Conservation (phyloP, 768 basidiomycete species). For the Kwoniella newhampshirensis region DNA sequence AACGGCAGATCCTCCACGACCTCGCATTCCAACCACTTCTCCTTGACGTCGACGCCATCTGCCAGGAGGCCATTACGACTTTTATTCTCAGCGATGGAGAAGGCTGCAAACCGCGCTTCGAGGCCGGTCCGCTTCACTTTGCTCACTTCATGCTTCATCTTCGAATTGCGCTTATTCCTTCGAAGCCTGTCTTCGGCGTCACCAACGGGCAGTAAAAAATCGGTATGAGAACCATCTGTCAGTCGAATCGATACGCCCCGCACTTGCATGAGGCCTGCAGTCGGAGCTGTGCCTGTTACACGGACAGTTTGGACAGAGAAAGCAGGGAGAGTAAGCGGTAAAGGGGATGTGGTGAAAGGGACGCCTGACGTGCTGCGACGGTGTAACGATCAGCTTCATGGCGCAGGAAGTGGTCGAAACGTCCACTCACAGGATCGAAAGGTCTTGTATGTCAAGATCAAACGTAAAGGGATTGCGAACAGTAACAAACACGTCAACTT, state of each 20-base stretch:
- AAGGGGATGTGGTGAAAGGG: constrained; percentile 65
- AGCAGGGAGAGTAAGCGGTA: constrained; percentile 69
- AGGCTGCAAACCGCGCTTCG: constrained; percentile 58
- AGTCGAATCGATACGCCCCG: constrained; percentile 78
- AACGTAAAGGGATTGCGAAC: constrained; percentile 91
- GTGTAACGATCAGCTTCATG: constrained; percentile 2
- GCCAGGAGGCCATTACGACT: constrained; percentile 29
- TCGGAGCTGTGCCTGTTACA: constrained; percentile 66
- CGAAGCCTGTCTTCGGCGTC: constrained; percentile 69
- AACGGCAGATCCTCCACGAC: constrained; percentile 86
- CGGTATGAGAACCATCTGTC: constrained; percentile 67
- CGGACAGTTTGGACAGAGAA: constrained; percentile 71
- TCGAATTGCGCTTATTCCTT: constrained; percentile 57
- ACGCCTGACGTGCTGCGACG: constrained; percentile 73
- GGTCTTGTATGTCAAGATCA: constrained; percentile 78
- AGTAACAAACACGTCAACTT: constrained; percentile 74
- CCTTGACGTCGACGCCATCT: constrained; percentile 17
- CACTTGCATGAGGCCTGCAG: constrained; percentile 67
- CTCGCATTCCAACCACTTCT: constrained; percentile 69
- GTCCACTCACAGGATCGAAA: constrained; percentile 69
- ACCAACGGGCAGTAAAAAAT: constrained; percentile 72
- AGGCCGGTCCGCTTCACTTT: constrained; percentile 74
- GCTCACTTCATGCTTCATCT: constrained; percentile 65
- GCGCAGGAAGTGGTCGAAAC: neutral
- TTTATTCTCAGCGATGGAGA: constrained; percentile 1